Conservation (phyloP, 1,139 yeast genomes). For the Kodamaea suecica region DNA sequence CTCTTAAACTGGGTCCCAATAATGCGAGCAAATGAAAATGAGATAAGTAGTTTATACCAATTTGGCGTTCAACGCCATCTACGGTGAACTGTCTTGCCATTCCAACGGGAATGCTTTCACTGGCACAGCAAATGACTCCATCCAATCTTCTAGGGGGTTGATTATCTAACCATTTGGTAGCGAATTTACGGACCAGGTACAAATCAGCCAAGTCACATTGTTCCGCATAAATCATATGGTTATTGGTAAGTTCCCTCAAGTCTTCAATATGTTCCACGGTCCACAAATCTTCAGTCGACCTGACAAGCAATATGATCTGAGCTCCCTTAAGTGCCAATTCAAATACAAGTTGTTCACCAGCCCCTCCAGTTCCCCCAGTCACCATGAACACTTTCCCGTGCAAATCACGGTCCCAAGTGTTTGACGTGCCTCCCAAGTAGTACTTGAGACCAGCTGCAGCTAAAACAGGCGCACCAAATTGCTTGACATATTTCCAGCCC, state of each 20-base stretch:
- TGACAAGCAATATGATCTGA: slow-evolving; percentile 71
- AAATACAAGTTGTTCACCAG: slow-evolving; percentile 73
- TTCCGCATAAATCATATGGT: slow-evolving; percentile 81
- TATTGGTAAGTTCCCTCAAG: slow-evolving; percentile 64
- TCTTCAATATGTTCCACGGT: slow-evolving; percentile 74
- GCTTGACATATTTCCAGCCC: slow-evolving; percentile 58
- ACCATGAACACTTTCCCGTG: slow-evolving; percentile 83
- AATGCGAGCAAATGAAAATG: slow-evolving; percentile 78
- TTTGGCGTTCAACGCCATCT: slow-evolving; percentile 85
- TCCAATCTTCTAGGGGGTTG: slow-evolving; percentile 88
- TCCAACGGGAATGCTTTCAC: slow-evolving; percentile 70
- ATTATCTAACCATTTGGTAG: slow-evolving; percentile 91
- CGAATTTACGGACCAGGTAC: slow-evolving; percentile 80
- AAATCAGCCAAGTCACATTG: slow-evolving; percentile 77
- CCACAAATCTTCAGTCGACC: slow-evolving; percentile 71
- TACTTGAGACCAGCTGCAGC: slow-evolving; percentile 45
- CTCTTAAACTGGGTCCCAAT: slow-evolving; percentile 73
- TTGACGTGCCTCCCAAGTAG: slow-evolving; percentile 72
- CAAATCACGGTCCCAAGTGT: slow-evolving; percentile 88
- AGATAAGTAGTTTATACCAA: slow-evolving; percentile 77
- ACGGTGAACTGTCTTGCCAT: slow-evolving; percentile 56
- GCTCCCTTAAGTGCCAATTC: slow-evolving; percentile 84
- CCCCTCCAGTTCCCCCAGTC: slow-evolving; percentile 86
- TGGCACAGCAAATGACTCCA: slow-evolving; percentile 85
- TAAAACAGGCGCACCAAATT: slow-evolving; percentile 46